Conservation (phyloP, 805 yeast species). For the Wickerhamomyces silvicola region DNA sequence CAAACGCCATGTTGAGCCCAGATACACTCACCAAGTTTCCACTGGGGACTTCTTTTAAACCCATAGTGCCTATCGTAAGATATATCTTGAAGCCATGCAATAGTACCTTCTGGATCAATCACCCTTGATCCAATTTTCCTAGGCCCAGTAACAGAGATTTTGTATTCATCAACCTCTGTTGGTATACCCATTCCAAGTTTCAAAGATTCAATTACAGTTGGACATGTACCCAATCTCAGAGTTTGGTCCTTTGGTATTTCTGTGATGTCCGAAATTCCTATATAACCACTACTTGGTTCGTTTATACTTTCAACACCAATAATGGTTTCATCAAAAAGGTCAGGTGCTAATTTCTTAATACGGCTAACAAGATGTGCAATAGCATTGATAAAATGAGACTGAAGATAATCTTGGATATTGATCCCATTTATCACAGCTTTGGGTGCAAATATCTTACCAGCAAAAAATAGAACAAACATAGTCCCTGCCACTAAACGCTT, state of each 20-base stretch:
- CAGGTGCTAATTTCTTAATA: slow-evolving; percentile 35
- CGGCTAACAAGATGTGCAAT: slow-evolving; percentile 39
- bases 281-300: slow-evolving; percentile 76
- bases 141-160: slow-evolving; percentile 73
- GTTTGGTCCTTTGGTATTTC: slow-evolving; percentile 54
- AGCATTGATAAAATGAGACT: slow-evolving; percentile 52
- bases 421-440: slow-evolving; percentile 60
- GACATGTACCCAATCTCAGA: slow-evolving; percentile 72
- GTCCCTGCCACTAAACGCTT: slow-evolving; percentile 65
- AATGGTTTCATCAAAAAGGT: slow-evolving; percentile 40
- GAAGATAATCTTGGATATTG: slow-evolving; percentile 76
- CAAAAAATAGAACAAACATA: slow-evolving; percentile 83
- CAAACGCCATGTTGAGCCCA: slow-evolving; percentile 82
- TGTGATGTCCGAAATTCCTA: slow-evolving; percentile 54
- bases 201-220: slow-evolving; percentile 72
- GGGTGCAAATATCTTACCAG: slow-evolving; percentile 74
- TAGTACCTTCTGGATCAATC: slow-evolving; percentile 60
- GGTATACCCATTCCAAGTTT: slow-evolving; percentile 74
- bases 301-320: slow-evolving; percentile 82
- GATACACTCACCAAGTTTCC: slow-evolving; percentile 73
- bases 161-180: slow-evolving; percentile 61
- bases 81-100: slow-evolving; percentile 59
- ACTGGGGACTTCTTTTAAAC: slow-evolving; percentile 54
- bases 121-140: slow-evolving; percentile 47
- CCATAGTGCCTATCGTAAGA: slow-evolving; percentile 62